These are phyloP conservation scores for Chaetomium sp. DNA, from an alignment of 2,329 filamentous ascomycete species.

Conservation along the genomic window DNA sequence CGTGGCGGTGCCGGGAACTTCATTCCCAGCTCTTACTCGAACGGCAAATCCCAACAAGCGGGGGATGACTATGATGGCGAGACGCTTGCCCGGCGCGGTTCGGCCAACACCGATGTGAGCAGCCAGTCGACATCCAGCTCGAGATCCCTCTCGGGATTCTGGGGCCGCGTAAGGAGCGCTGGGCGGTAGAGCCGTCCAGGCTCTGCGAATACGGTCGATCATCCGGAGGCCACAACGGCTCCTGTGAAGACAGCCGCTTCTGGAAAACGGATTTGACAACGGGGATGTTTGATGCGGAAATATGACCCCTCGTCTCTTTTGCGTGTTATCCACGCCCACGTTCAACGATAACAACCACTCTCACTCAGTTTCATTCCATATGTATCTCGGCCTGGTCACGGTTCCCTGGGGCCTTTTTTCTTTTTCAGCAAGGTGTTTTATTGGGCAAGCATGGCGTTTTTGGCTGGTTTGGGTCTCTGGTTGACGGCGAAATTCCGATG, in stretches of 20 bases:
- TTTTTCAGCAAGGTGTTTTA: not conserved
- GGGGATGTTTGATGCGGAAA: no score
- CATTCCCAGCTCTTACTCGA: constrained; percentile 21
- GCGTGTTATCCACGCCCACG: no score
- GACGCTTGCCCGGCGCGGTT: constrained; percentile 13
- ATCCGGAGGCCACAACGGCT: no score
- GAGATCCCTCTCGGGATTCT: constrained; percentile 24
- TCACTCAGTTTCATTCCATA: not conserved
- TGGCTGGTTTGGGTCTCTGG: no score
- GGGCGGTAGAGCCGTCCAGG: not conserved
- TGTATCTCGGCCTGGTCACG: not conserved
- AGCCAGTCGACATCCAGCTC: constrained; percentile 13
- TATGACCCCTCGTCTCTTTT: no score
- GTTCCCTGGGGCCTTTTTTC: not conserved
- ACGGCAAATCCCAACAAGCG: no score
- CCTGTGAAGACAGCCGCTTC: no score
- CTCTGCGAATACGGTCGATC: not conserved
- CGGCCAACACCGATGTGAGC: constrained; percentile 18
- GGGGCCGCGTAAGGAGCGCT: constrained; percentile 35
- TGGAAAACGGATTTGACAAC: no score
- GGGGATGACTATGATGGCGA: not conserved
- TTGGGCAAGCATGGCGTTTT: constrained; percentile 18
- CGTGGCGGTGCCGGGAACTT: constrained; percentile 59
- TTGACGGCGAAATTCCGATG: no score
- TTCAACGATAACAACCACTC: no score